Evolutionary conservation across 257 asterid genomes (phyloP).

Genomic region (Verbena officinalis): DNA sequence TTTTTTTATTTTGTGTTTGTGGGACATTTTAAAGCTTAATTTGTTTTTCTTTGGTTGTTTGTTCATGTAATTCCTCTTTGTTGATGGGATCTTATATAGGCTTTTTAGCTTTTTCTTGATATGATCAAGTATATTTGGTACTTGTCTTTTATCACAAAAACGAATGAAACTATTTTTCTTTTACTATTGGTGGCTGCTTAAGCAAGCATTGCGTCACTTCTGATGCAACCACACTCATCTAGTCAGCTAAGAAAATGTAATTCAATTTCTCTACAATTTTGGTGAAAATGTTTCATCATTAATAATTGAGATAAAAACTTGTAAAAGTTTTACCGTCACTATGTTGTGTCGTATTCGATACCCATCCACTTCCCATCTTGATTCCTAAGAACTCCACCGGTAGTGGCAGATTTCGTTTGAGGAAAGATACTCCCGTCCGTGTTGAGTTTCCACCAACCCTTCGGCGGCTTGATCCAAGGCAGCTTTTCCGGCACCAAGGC

Average conservation of each 20-base stretch:
- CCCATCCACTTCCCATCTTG: too few relatives aligned
- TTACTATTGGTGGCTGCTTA: constrained; percentile 59
- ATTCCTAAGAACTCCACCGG: too few relatives aligned
- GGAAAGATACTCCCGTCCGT: too few relatives aligned
- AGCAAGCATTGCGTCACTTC: constrained; percentile 62
- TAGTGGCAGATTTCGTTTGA: too few relatives aligned
- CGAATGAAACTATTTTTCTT: constrained; percentile 34
- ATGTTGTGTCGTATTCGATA: too few relatives aligned
- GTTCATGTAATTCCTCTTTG: constrained; percentile 20
- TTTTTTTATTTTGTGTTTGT: constrained; percentile 16
- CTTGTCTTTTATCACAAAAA: constrained; percentile 65
- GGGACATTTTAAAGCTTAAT: constrained; percentile 17
- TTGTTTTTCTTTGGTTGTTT: constrained; percentile 21
- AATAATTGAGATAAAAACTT: too few relatives aligned
- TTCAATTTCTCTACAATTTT: not conserved
- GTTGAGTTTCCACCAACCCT: too few relatives aligned
- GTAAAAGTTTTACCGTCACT: too few relatives aligned
- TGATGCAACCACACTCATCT: constrained; percentile 54
- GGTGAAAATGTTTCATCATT: too few relatives aligned
- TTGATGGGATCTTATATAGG: constrained; percentile 35
- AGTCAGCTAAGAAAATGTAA: not conserved
- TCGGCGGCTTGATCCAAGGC: too few relatives aligned
- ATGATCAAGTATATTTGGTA: constrained; percentile 67
- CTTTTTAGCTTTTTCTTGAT: constrained; percentile 44
- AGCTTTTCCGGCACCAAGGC: too few relatives aligned